A percentile compares a stretch with the other conserved stretches of the same genome.
These are phyloP conservation scores for Penicillium sp. DNA, from an alignment of 2,329 filamentous ascomycete species.

Conservation along the genomic window DNA sequence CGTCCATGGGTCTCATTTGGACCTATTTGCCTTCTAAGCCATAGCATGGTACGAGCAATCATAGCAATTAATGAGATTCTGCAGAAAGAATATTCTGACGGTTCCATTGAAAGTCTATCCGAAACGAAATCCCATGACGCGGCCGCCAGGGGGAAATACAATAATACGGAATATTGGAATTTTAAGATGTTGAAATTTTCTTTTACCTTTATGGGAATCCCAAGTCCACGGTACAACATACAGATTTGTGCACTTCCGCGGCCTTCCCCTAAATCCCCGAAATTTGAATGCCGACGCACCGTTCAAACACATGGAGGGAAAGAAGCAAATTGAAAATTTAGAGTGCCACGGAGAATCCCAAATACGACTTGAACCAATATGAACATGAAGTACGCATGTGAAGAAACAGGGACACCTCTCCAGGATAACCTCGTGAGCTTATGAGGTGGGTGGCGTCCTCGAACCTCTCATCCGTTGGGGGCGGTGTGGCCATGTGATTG, in stretches of 20 bases:
- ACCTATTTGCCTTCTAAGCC: background rate
- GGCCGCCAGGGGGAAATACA: slow-evolving; percentile 4
- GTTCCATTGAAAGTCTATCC: slow-evolving; percentile 9
- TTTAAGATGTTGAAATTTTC: background rate
- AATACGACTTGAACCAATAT: background rate
- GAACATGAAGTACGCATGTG: background rate
- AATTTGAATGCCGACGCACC: background rate
- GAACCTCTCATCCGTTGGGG: slow-evolving; percentile 21
- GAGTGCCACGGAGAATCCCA: background rate
- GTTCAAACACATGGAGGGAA: background rate
- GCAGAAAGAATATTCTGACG: background rate
- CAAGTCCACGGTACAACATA: slow-evolving; percentile 19
- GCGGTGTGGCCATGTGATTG: slow-evolving; percentile 22
- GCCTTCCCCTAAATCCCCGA: slow-evolving; percentile 2
- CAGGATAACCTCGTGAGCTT: slow-evolving; percentile 8
- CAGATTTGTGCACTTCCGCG: background rate
- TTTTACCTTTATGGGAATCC: slow-evolving; percentile 4
- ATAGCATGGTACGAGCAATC: background rate
- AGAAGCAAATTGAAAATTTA: background rate
- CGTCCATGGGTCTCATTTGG: background rate
- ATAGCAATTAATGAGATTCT: background rate
- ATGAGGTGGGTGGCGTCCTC: slow-evolving; percentile 32
- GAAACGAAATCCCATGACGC: slow-evolving; percentile 20
- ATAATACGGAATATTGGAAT: background rate
- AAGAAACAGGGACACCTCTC: background rate